A percentile compares a stretch with the other conserved stretches of the same genome.
Evolutionary conservation across 2,329 filamentous ascomycete species (phyloP).

Genomic region (Phialemonium atrogriseum): DNA sequence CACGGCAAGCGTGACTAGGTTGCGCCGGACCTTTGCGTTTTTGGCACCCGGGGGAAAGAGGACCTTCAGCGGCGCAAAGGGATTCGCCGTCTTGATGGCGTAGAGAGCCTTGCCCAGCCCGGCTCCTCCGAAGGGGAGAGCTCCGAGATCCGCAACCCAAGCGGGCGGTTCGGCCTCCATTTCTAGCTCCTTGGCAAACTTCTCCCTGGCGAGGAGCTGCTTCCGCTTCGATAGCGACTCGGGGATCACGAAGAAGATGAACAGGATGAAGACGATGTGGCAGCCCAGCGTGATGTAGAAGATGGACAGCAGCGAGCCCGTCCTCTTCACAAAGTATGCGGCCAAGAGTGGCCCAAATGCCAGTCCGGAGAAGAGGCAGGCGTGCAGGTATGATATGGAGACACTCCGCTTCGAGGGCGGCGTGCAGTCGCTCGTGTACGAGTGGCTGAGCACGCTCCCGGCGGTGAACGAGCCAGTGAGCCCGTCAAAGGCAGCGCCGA

Average conservation of each 20-base stretch:
- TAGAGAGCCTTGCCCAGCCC: conserved; percentile 18
- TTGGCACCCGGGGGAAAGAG: conserved; percentile 65
- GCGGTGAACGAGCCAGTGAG: conserved; percentile 83
- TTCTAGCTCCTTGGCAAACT: conserved; percentile 42
- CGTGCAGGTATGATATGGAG: conserved; percentile 83
- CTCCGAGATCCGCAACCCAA: conserved; percentile 3
- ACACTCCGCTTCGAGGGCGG: conserved; percentile 71
- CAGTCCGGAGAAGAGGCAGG: conserved; percentile 80
- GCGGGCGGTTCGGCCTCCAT: conserved; percentile 4
- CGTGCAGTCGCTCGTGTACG: conserved; percentile 86
- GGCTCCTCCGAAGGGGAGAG: conserved; percentile 8
- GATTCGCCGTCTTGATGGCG: conserved; percentile 45
- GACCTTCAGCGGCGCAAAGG: conserved; percentile 69
- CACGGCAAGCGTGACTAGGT: conserved; percentile 71
- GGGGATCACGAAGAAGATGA: conserved; percentile 64
- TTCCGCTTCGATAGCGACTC: conserved; percentile 74
- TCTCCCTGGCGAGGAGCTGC: conserved; percentile 62
- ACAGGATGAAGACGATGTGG: conserved; percentile 66
- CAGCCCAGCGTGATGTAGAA: conserved; percentile 75
- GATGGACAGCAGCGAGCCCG: conserved; percentile 66
- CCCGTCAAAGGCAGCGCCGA: conserved; percentile 73
- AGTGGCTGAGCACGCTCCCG: conserved; percentile 66
- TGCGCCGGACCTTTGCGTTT: conserved; percentile 58
- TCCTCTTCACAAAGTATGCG: conserved; percentile 69
- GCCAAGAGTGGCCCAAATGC: conserved; percentile 78